Conservation (phyloP, 805 yeast species). For the Candida dajiaensis region DNA sequence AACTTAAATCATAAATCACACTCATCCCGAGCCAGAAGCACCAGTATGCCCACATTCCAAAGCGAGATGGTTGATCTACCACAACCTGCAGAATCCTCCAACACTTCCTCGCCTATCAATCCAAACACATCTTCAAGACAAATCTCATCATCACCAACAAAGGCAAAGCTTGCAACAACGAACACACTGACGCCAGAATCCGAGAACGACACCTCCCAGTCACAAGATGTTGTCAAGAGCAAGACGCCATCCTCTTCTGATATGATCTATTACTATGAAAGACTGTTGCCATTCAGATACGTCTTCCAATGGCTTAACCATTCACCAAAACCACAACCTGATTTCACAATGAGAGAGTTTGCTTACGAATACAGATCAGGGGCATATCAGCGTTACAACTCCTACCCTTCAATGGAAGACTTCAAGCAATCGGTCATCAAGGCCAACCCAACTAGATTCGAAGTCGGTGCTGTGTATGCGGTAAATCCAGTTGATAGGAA, state of each 20-base stretch:
- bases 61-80: slow-evolving; percentile 6
- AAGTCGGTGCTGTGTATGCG: slow-evolving; percentile 87
- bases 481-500: slow-evolving; percentile 86
- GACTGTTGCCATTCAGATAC: slow-evolving; percentile 68
- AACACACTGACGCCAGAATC: background rate
- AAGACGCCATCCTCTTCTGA: slow-evolving; percentile 38
- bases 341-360: slow-evolving; percentile 85
- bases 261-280: slow-evolving; percentile 65
- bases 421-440: slow-evolving; percentile 71
- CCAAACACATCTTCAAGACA: slow-evolving; percentile 13
- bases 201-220: background rate
- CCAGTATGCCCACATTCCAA: slow-evolving; percentile 18
- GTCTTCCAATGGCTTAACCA: slow-evolving; percentile 90
- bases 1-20: background rate
- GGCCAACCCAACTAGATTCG: slow-evolving; percentile 85
- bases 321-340: slow-evolving; percentile 65
- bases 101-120: slow-evolving; percentile 21
- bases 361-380: slow-evolving; percentile 88
- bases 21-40: background rate
- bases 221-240: slow-evolving; percentile 1
- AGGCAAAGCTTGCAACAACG: background rate
- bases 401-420: slow-evolving; percentile 60
- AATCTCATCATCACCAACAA: slow-evolving; percentile 16
- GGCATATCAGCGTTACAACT: slow-evolving; percentile 84
- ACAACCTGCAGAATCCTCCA: slow-evolving; percentile 15